These are phyloP conservation scores for Trichoderma oligosporum DNA, from an alignment of 2,329 filamentous ascomycete genomes.

Conservation along the genomic window DNA sequence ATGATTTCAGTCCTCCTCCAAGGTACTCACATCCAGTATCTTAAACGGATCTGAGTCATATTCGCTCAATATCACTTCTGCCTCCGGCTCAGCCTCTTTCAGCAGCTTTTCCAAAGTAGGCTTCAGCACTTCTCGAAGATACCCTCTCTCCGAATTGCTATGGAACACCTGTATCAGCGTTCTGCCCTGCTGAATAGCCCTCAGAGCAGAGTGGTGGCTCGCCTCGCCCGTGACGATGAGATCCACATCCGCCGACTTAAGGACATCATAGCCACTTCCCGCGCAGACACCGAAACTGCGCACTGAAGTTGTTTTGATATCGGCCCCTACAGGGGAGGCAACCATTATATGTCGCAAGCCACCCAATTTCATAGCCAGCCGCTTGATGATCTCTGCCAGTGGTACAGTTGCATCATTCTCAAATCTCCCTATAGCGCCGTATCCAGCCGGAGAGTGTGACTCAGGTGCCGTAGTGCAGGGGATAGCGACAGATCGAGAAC, in stretches of 20 bases:
- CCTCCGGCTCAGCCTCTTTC: slow-evolving; percentile 44
- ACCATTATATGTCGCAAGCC: slow-evolving; percentile 55
- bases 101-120: slow-evolving; percentile 60
- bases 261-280: slow-evolving; percentile 76
- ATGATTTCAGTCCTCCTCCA: slow-evolving; percentile 28
- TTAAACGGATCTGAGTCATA: slow-evolving; percentile 85
- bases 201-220: slow-evolving; percentile 86
- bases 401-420: slow-evolving; percentile 31
- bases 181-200: slow-evolving; percentile 77
- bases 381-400: slow-evolving; percentile 44
- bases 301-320: slow-evolving; percentile 44
- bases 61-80: slow-evolving; percentile 70
- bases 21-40: slow-evolving; percentile 55
- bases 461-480: slow-evolving; percentile 43
- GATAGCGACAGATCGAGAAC: slow-evolving; percentile 42
- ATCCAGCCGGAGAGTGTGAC: slow-evolving; percentile 47
- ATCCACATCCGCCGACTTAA: slow-evolving; percentile 68
- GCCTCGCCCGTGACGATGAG: slow-evolving; percentile 89
- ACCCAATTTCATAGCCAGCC: slow-evolving; percentile 64
- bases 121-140: slow-evolving; percentile 68
- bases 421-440: slow-evolving; percentile 50
- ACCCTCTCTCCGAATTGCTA: slow-evolving; percentile 86
- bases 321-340: slow-evolving; percentile 48
- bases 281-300: slow-evolving; percentile 80
- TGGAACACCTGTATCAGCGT: slow-evolving; percentile 85